phyloP scores from a whole-genome alignment of 495 filamentous ascomycete species.

The Neurospora sp. region DNA sequence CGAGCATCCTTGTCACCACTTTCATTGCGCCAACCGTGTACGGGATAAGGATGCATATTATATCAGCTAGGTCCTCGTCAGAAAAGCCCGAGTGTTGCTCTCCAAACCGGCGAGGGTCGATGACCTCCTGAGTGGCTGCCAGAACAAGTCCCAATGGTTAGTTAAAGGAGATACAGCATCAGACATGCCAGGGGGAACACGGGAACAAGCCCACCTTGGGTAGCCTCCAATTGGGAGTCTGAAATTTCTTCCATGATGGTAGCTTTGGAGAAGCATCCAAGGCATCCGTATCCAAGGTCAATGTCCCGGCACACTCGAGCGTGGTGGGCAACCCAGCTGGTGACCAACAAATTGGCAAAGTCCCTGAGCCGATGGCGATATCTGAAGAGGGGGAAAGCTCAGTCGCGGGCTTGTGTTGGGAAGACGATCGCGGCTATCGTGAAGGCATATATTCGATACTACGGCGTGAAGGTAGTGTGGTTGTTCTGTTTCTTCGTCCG shows the following conservation, averaged over 20 bases:
- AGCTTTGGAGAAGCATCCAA: not conserved
- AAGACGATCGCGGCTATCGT: not conserved
- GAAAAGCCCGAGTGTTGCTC: constrained; percentile 66
- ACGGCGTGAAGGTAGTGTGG: not conserved
- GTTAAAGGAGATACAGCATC: constrained; percentile 6
- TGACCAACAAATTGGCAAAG: not conserved
- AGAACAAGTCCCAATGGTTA: not conserved
- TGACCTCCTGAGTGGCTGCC: constrained; percentile 65
- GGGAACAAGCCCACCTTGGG: constrained; percentile 15
- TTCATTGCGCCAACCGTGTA: constrained; percentile 58
- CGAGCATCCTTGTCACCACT: constrained; percentile 49
- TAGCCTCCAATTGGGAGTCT: constrained; percentile 1
- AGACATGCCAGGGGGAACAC: not conserved
- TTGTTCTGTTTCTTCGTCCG: not conserved
- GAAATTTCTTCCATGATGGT: not conserved
- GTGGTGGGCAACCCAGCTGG: not conserved
- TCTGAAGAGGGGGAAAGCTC: not conserved
- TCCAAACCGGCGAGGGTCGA: constrained; percentile 70
- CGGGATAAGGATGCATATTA: constrained; percentile 82
- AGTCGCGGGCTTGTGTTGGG: not conserved
- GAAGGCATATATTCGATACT: not conserved
- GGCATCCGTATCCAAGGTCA: not conserved
- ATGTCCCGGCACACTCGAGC: not conserved
- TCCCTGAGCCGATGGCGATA: not conserved
- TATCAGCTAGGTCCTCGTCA: constrained; percentile 73